Evolutionary conservation across 441 rosid genomes (phyloP).

Genomic region (Jatropha multifida): DNA sequence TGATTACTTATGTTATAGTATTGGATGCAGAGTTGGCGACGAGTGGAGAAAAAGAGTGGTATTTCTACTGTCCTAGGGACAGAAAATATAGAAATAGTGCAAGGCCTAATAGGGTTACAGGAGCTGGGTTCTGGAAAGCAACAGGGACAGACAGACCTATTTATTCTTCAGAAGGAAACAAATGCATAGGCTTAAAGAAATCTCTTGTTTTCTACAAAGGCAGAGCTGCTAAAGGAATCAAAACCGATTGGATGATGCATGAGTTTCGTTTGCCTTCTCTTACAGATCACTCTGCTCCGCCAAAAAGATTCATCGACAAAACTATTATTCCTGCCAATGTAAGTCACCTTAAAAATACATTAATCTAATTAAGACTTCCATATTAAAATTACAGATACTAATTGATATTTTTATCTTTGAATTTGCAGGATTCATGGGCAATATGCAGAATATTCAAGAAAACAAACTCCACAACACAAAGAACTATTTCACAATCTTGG

Average conservation of each 20-base stretch:
- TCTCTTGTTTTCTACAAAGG: conserved; percentile 55
- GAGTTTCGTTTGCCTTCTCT: conserved; percentile 90
- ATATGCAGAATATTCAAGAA: conserved; percentile 91
- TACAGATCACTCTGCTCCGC: conserved; percentile 36
- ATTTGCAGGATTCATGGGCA: conserved; percentile 89
- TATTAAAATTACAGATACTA: no score
- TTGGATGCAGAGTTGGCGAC: conserved; percentile 35
- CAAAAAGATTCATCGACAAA: conserved; percentile 59
- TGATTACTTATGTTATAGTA: not conserved
- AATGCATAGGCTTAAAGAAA: conserved; percentile 56
- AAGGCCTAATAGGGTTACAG: conserved; percentile 59
- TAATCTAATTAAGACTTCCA: no score
- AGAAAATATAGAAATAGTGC: conserved; percentile 59
- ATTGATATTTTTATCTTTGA: not conserved
- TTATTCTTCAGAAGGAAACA: conserved; percentile 30
- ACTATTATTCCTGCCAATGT: conserved; percentile 67
- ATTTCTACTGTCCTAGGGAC: conserved; percentile 55
- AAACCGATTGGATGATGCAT: conserved; percentile 99
- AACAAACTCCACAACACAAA: conserved; percentile 63
- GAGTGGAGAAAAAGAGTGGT: conserved; percentile 52
- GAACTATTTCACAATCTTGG: conserved; percentile 71
- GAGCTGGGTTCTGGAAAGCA: conserved; percentile 70
- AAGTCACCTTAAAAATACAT: conserved; percentile 13
- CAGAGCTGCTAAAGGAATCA: conserved; percentile 73
- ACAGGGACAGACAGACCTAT: conserved; percentile 60